Percentiles rank a stretch among this genome's conserved stretches.
Evolutionary conservation across 768 basidiomycete species (phyloP).

Genomic region (Hygrocybe punicea): DNA sequence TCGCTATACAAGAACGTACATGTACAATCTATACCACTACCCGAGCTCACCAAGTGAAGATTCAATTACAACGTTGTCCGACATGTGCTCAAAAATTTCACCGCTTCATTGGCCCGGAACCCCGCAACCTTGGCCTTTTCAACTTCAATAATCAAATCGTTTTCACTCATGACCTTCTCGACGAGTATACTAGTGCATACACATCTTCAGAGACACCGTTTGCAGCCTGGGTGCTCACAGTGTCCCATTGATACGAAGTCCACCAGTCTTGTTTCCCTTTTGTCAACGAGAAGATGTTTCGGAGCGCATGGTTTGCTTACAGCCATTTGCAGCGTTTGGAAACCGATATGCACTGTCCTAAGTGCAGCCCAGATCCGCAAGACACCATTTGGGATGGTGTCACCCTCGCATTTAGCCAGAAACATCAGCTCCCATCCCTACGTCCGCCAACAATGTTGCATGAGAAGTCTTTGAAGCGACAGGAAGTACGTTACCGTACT

Average conservation of each 20-base stretch:
- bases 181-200: conserved; percentile 26
- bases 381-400: conserved; percentile 36
- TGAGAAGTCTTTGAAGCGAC: conserved; percentile 5
- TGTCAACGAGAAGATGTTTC: conserved; percentile 19
- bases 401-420: conserved; percentile 28
- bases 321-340: conserved; percentile 20
- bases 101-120: conserved; percentile 24
- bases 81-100: conserved; percentile 7
- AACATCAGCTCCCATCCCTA: conserved; percentile 24
- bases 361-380: conserved; percentile 27
- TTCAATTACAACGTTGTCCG: conserved; percentile 20
- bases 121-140: conserved; percentile 22
- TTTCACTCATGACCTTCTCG: conserved; percentile 24
- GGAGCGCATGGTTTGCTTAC: conserved; percentile 35
- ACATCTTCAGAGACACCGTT: conserved; percentile 28
- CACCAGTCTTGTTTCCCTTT: conserved; percentile 9
- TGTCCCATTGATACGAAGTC: conserved; percentile 14
- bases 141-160: conserved; percentile 27
- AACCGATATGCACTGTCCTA: conserved; percentile 23
- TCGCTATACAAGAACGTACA: not conserved
- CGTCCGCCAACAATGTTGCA: conserved; percentile 25
- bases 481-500: not conserved
- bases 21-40: conserved; percentile 12
- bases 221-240: conserved; percentile 16
- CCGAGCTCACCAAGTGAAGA: not conserved